These are phyloP conservation scores for Monilinia polystroma DNA, from an alignment of 2,329 filamentous ascomycete genomes.

Conservation along the genomic window DNA sequence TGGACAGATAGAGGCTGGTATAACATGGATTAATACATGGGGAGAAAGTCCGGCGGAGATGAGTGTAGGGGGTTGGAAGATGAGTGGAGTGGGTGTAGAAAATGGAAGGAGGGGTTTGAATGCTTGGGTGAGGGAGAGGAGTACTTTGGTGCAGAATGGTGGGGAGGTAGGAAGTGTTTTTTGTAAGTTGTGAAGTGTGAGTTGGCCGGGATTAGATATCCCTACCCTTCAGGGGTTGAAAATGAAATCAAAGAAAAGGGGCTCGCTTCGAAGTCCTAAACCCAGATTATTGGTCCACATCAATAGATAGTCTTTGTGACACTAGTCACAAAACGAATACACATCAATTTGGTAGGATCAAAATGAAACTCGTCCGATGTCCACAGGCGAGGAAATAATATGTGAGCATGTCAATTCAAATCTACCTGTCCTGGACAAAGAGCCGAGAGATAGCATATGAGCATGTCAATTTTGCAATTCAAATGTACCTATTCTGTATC, in stretches of 20 bases:
- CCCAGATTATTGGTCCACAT: neutral
- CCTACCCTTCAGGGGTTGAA: neutral
- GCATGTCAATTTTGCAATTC: neutral
- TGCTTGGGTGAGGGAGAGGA: constrained; percentile 84
- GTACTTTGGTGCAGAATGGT: constrained; percentile 76
- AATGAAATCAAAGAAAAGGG: neutral
- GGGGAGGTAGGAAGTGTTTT: constrained; percentile 71
- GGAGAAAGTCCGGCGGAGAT: constrained; percentile 90
- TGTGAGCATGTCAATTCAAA: neutral
- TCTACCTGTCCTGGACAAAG: neutral
- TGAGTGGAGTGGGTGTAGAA: constrained; percentile 83
- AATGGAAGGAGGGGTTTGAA: constrained; percentile 78
- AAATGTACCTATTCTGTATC: neutral
- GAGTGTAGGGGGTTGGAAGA: constrained; percentile 90
- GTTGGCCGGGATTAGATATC: neutral
- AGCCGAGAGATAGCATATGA: neutral
- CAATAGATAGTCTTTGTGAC: neutral
- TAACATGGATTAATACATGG: constrained; percentile 93
- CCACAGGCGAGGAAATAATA: neutral
- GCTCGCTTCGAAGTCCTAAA: neutral
- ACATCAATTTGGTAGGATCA: neutral
- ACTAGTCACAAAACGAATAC: constrained; percentile 2
- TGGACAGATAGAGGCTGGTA: constrained; percentile 72
- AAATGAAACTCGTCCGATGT: neutral
- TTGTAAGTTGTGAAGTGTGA: constrained; percentile 49